These are phyloP conservation scores for Malbranchea cinnamomea DNA, from an alignment of 2,329 filamentous ascomycete species.

Conservation along the genomic window DNA sequence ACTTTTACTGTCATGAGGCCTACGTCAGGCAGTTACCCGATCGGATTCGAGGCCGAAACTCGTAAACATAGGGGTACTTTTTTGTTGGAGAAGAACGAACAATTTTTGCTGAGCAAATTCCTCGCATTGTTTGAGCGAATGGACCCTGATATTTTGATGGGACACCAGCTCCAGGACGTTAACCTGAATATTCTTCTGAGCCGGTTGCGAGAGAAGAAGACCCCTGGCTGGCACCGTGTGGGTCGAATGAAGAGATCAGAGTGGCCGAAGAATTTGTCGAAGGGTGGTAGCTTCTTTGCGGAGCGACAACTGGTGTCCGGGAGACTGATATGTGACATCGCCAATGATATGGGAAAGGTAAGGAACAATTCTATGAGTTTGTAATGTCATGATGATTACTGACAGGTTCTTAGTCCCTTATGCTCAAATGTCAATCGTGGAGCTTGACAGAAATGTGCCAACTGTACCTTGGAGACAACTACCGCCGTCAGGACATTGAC, in stretches of 20 bases:
- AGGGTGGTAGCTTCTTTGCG: slow-evolving; percentile 76
- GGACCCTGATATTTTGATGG: slow-evolving; percentile 86
- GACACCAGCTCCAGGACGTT: slow-evolving; percentile 92
- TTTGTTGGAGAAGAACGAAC: slow-evolving; percentile 69
- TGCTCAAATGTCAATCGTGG: slow-evolving; percentile 97
- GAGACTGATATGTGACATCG: slow-evolving; percentile 80
- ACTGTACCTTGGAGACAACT: slow-evolving; percentile 62
- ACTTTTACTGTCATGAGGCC: slow-evolving; percentile 89
- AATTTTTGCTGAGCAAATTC: slow-evolving; percentile 74
- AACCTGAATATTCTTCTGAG: slow-evolving; percentile 86
- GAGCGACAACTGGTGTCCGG: slow-evolving; percentile 83
- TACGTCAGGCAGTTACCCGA: slow-evolving; percentile 57
- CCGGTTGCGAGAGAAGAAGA: slow-evolving; percentile 77
- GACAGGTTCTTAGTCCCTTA: slow-evolving; percentile 47
- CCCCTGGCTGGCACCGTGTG: slow-evolving; percentile 85
- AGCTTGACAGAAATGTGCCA: slow-evolving; percentile 95
- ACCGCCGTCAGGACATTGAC: slow-evolving; percentile 68
- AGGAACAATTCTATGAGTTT: slow-evolving; percentile 4
- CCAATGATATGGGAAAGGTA: slow-evolving; percentile 84
- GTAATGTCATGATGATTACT: slow-evolving; percentile 10
- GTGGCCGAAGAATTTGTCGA: slow-evolving; percentile 80
- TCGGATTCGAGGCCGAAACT: slow-evolving; percentile 69
- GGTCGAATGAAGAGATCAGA: slow-evolving; percentile 68
- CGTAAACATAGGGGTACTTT: slow-evolving; percentile 62
- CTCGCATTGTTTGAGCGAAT: slow-evolving; percentile 73